Evolutionary conservation across 2,329 filamentous ascomycete species (phyloP).

Genomic region (Aspergillus spinulosporus): DNA sequence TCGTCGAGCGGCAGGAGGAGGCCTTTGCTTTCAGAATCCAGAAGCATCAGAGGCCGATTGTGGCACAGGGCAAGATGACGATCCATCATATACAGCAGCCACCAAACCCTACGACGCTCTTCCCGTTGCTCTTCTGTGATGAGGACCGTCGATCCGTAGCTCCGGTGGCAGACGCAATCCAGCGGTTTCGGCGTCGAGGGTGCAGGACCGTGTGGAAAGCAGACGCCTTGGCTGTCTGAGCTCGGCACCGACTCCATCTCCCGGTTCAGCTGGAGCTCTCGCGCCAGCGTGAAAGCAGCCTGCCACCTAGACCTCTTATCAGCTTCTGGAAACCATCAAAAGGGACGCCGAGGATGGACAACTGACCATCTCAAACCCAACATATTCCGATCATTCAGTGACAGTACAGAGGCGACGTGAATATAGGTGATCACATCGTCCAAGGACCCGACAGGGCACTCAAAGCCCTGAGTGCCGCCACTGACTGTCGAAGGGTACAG

Average conservation of each 20-base stretch:
- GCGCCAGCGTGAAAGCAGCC: slow-evolving; percentile 83
- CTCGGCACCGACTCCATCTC: slow-evolving; percentile 58
- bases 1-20: slow-evolving; percentile 87
- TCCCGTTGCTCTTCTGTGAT: slow-evolving; percentile 81
- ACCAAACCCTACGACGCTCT: slow-evolving; percentile 87
- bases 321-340: neutral
- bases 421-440: slow-evolving; percentile 92
- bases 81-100: slow-evolving; percentile 88
- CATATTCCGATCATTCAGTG: slow-evolving; percentile 89
- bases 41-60: slow-evolving; percentile 81
- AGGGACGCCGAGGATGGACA: neutral
- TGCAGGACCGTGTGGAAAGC: slow-evolving; percentile 39
- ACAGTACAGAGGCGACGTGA: slow-evolving; percentile 86
- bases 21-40: slow-evolving; percentile 83
- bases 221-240: slow-evolving; percentile 31
- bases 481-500: slow-evolving; percentile 74
- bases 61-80: slow-evolving; percentile 88
- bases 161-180: slow-evolving; percentile 38
- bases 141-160: slow-evolving; percentile 25
- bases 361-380: slow-evolving; percentile 78
- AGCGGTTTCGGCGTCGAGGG: slow-evolving; percentile 32
- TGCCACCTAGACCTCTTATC: slow-evolving; percentile 62
- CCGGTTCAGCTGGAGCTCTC: slow-evolving; percentile 81
- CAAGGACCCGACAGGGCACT: slow-evolving; percentile 65
- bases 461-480: slow-evolving; percentile 52